A percentile compares a stretch with the other conserved stretches of the same genome.
Conservation (phyloP, 805 yeast genomes). For the Ogataea thermomethanolica region DNA sequence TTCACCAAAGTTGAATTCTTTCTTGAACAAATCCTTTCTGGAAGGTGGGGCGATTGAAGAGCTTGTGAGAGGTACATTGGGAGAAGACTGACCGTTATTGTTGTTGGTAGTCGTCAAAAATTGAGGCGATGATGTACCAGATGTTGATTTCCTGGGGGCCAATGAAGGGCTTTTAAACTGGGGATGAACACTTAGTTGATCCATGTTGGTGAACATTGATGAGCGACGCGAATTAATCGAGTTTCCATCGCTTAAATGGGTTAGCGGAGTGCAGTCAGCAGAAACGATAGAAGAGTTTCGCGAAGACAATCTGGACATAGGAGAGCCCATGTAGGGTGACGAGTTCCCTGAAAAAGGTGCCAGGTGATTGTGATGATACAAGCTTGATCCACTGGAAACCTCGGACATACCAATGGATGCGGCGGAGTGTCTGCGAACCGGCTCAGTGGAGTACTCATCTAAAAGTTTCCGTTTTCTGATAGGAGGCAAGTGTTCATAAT, state of each 20-base stretch:
- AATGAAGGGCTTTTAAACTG: constrained; percentile 23
- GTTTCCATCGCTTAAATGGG: constrained; percentile 23
- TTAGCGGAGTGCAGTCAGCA: constrained; percentile 30
- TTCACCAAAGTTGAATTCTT: constrained; percentile 26
- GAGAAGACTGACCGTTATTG: constrained; percentile 13
- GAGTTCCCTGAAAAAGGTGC: constrained; percentile 15
- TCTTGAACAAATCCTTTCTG: constrained; percentile 26
- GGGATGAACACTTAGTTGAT: constrained; percentile 3
- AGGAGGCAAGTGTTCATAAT: constrained; percentile 17
- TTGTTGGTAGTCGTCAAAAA: constrained; percentile 14
- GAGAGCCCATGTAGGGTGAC: constrained; percentile 28
- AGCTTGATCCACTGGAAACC: not conserved
- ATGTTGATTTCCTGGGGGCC: constrained; percentile 25
- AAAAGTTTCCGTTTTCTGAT: constrained; percentile 27
- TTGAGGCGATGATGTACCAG: constrained; percentile 26
- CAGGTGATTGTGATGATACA: constrained; percentile 5
- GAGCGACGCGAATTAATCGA: constrained; percentile 28
- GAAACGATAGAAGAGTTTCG: constrained; percentile 32
- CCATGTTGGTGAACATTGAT: constrained; percentile 20
- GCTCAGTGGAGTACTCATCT: constrained; percentile 24
- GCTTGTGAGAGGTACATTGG: constrained; percentile 2
- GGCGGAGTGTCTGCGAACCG: constrained; percentile 32
- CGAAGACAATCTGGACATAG: constrained; percentile 31
- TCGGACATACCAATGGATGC: constrained; percentile 25
- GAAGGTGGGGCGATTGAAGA: constrained; percentile 1